These are phyloP conservation scores for Pythium plurisporium DNA, from an alignment of 352 stramenopile species.

Conservation along the genomic window DNA sequence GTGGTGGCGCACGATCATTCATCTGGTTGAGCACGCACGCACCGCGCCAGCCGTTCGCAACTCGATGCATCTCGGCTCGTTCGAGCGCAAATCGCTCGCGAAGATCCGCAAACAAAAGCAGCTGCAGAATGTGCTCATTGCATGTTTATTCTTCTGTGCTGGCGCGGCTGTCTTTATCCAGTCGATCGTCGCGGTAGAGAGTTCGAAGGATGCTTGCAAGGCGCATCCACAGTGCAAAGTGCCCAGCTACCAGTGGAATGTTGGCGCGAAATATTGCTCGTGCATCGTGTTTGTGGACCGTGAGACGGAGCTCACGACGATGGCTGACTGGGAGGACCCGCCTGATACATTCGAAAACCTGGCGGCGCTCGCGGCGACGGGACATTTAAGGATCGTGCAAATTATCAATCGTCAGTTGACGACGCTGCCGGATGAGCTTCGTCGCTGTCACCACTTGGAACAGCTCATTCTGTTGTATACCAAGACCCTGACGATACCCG, in stretches of 20 bases:
- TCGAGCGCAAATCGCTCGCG: neutral
- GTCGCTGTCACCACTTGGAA: constrained; percentile 10
- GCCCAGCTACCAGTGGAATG: constrained; percentile 14
- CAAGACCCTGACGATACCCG: constrained; percentile 15
- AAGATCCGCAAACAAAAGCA: neutral
- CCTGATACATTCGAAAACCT: constrained; percentile 14
- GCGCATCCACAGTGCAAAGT: constrained; percentile 12
- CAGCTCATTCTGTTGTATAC: constrained; percentile 31
- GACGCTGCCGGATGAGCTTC: constrained; percentile 12
- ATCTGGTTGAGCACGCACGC: neutral
- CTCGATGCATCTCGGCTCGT: no score
- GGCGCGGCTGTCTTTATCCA: constrained; percentile 14
- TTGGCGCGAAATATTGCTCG: constrained; percentile 11
- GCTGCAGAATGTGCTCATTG: neutral
- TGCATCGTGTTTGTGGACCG: constrained; percentile 24
- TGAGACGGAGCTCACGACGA: neutral
- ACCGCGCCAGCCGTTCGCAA: no score
- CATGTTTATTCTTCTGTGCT: constrained; percentile 1
- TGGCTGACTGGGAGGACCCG: constrained; percentile 15
- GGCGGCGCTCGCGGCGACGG: constrained; percentile 8
- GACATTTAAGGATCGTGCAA: constrained; percentile 20
- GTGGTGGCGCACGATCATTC: constrained; percentile 38
- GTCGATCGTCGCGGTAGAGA: constrained; percentile 11
- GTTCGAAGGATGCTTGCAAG: neutral
- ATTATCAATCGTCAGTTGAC: constrained; percentile 25